Base-by-base conservation (phyloP, 352 stramenopile genomes). In the Salisapilia sapeloensis region DNA sequence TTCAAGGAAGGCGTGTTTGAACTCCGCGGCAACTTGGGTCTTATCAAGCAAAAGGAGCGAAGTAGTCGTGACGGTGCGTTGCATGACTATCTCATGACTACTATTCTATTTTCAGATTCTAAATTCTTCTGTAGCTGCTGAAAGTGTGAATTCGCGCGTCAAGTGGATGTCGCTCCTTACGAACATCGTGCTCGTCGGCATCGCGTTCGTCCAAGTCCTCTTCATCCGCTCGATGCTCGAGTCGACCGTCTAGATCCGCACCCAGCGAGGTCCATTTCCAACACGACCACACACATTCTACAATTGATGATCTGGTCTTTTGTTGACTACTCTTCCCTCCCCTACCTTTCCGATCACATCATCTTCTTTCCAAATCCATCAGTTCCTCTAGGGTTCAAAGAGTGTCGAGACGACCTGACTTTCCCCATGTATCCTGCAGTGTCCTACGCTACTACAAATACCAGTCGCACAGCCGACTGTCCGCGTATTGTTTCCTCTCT, bases 151-250 rank as follows among this genome's bases (percentile, higher is more conserved):
- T 40, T 56, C 55, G 4, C 74, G 74, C n/a, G 61, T 89, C 27
- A 85, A 84, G 52, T 85, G 69, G 66, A 56, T 78, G 32, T 84
- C 74, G 20, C 43, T 89, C 29, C 50, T 85, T 30, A 84, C 61
- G 0, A 89, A 89, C 43, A 9, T 77, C 24, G 60, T 89, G 35
- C 60, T 89, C 15, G 45, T 89, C 15, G 54, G 59, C 18, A 82
- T 89, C 38, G 74, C 74, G 14, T 56, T 80, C 19, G 62, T 48
- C n/a, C 74, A 89, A 38, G 69, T 89, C 25, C 41, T 89, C 36
- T 85, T 84, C 58, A 83, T 89, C 32, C 74, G 74, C 32, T 65
- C 49, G 32, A 75, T 89, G 58, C 61, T 89, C 13, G 66, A 85
- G 36, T 66, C 46, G 31, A 59, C 63, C 33, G 82, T 81, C 47